Evolutionary conservation across 2,329 filamentous ascomycete genomes (phyloP), one percentile per base, ranked within the genome.

Genomic region (Ophiocordyceps camponoti-leonardi): DNA sequence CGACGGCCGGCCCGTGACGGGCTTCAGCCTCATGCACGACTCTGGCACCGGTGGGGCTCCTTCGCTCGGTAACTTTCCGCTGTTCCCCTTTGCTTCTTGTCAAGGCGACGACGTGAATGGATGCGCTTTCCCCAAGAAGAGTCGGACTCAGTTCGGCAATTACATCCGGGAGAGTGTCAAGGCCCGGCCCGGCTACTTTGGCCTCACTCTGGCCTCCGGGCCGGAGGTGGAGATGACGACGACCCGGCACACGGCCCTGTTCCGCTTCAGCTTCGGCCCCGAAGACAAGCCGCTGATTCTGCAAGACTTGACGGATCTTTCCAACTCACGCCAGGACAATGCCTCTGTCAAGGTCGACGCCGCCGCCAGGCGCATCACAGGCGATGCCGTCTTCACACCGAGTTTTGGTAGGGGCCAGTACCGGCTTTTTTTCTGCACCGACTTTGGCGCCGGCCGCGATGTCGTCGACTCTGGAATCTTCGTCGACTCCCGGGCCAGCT

Each of bases 11-110:
- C 60, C 63, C 1, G 66, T 77, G 33, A 67, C 66, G 5, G 76
- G 75, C 14, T 78, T 77, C 58, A 73, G 69, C 13, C 66, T 69
- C 35, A 66, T 77, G 62, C 74, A 77, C 54, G 75, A 78, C 53
- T 73, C 69, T 2, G 74, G 74, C 1, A 77, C 73, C 0, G 75
- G 75, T 20, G 67, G 68, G 8, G 60, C 62, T 1, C 75, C 81
- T 0, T 84, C 78, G 4, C 62, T 86, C 16, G 83, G 81, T 14
- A 85, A 84, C 54, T 86, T 86, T 45, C 78, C 83, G 0, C 64
- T 86, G 1, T 86, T 86, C 50, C 70, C 81, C 0, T 80, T 83
- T 49, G 62, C 72, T 4, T 66, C 67, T 39, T 86, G 82, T 50
- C 67, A 71, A 0, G 68, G 65, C 14, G 73, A 82, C 49, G 71